Conservation (phyloP, 805 yeast genomes). For the Tetrapisispora namnaoensis region DNA sequence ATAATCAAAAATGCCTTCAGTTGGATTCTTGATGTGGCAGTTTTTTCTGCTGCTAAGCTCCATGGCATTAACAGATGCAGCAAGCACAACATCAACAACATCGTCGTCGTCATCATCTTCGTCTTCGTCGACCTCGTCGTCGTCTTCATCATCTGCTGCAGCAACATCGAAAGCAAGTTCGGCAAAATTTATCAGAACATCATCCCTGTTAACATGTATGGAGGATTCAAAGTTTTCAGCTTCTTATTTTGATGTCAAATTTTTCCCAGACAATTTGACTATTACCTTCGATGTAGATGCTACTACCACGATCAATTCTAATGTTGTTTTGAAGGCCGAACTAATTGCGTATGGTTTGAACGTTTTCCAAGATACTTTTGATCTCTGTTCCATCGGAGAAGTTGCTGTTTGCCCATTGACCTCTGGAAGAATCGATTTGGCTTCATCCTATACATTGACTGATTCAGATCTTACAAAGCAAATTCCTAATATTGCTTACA, state of each 20-base stretch:
- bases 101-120: not conserved
- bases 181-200: slow-evolving; percentile 33
- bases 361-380: slow-evolving; percentile 42
- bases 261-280: slow-evolving; percentile 54
- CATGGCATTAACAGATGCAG: not conserved
- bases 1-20: not conserved
- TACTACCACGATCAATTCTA: slow-evolving; percentile 63
- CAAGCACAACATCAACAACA: too few species aligned
- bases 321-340: slow-evolving; percentile 54
- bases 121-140: not conserved
- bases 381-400: slow-evolving; percentile 56
- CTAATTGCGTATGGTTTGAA: slow-evolving; percentile 76
- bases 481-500: slow-evolving; percentile 78
- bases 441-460: slow-evolving; percentile 37
- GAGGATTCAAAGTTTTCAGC: slow-evolving; percentile 80
- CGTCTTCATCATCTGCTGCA: not conserved
- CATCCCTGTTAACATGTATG: slow-evolving; percentile 87
- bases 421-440: slow-evolving; percentile 77
- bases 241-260: slow-evolving; percentile 65
- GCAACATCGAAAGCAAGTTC: not conserved
- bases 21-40: not conserved
- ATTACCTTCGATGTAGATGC: slow-evolving; percentile 65
- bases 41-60: not conserved
- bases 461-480: slow-evolving; percentile 33
- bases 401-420: slow-evolving; percentile 68